phyloP scores from a whole-genome alignment of 176 grass and related monocot species.

The Triticum urartu region DNA sequence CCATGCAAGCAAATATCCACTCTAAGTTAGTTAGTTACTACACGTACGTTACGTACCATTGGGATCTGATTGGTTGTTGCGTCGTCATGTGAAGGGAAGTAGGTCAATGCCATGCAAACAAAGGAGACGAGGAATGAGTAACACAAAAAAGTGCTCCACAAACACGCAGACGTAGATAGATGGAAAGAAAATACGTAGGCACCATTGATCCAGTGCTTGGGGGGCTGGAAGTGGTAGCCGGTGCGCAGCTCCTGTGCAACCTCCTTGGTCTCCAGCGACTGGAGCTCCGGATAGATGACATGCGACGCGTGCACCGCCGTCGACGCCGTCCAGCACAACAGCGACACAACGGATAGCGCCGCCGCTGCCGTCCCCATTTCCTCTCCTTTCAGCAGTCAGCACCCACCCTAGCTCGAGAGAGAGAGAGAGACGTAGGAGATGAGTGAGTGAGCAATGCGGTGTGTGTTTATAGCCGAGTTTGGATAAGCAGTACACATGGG shows the following conservation, averaged over 20 bases:
- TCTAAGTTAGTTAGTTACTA: background rate
- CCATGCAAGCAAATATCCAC: background rate
- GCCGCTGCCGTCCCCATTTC: background rate
- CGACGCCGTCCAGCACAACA: background rate
- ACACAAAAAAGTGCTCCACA: background rate
- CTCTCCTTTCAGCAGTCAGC: background rate
- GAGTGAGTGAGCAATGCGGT: background rate
- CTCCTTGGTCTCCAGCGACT: background rate
- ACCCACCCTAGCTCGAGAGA: too few relatives aligned
- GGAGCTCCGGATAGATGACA: conserved; percentile 10
- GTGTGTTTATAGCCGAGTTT: background rate
- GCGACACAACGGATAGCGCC: too few relatives aligned
- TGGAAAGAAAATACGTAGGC: too few relatives aligned
- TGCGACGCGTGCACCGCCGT: background rate
- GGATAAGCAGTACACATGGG: background rate
- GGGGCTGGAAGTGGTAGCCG: background rate
- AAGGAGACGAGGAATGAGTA: background rate
- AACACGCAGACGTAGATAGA: background rate
- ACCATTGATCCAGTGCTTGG: background rate
- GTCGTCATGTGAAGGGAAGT: background rate
- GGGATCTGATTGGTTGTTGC: background rate
- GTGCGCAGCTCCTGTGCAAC: background rate
- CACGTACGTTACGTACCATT: background rate
- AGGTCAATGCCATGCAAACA: background rate
- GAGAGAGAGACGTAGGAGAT: too few relatives aligned